A percentile compares a stretch with the other conserved stretches of the same genome.
Evolutionary conservation across 2,329 filamentous ascomycete species (phyloP).

Genomic region (Fonsecaea erecta): DNA sequence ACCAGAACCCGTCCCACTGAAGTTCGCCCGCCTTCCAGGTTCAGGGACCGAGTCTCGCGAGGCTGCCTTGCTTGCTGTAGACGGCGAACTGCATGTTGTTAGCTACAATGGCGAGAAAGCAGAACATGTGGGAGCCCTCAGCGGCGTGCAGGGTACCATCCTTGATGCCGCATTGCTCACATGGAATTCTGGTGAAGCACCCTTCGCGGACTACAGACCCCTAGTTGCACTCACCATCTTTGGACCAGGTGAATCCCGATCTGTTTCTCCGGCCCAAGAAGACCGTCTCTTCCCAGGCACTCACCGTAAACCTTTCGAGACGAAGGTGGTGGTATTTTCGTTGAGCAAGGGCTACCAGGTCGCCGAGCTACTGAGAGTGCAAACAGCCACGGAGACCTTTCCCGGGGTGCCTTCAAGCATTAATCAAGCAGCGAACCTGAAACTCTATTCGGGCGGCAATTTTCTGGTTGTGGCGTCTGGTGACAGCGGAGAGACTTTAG

Average conservation of each 20-base stretch:
- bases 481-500: conserved; percentile 81
- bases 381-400: conserved; percentile 42
- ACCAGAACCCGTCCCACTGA: conserved; percentile 23
- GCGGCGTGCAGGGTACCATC: conserved; percentile 78
- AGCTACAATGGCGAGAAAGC: conserved; percentile 72
- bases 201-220: conserved; percentile 63
- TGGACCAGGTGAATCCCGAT: conserved; percentile 62
- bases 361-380: conserved; percentile 75
- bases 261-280: conserved; percentile 35
- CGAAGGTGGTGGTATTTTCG: conserved; percentile 86
- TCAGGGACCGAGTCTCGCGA: conserved; percentile 44
- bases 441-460: conserved; percentile 72
- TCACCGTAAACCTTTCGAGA: conserved; percentile 69
- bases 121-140: conserved; percentile 71
- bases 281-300: conserved; percentile 6
- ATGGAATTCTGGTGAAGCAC: conserved; percentile 63
- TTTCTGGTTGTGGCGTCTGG: conserved; percentile 78
- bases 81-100: conserved; percentile 78
- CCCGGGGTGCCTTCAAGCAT: conserved; percentile 10
- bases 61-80: conserved; percentile 79
- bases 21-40: conserved; percentile 24
- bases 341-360: conserved; percentile 74
- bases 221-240: conserved; percentile 81
- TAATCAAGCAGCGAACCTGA: conserved; percentile 67
- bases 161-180: conserved; percentile 81